A percentile compares a stretch with the other conserved stretches of the same genome.
Conservation (phyloP, 805 yeast species). For the Candida maesae region DNA sequence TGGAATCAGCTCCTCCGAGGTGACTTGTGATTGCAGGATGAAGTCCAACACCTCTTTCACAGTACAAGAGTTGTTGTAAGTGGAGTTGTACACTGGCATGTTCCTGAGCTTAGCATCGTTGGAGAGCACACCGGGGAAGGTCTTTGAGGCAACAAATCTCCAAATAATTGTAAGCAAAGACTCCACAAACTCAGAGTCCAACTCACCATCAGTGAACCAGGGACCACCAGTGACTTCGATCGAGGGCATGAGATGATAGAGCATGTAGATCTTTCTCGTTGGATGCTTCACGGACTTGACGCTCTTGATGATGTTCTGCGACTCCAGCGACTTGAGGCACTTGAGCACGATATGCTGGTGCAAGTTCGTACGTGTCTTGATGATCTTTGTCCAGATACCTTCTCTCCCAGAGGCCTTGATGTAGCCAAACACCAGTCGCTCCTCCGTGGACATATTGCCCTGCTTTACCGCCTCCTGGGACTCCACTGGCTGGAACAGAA, state of each 20-base stretch:
- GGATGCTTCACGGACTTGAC: conserved; percentile 91
- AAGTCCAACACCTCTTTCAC: conserved; percentile 74
- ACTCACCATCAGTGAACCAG: conserved; percentile 95
- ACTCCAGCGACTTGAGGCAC: conserved; percentile 76
- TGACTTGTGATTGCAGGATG: conserved; percentile 65
- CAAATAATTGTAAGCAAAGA: conserved; percentile 79
- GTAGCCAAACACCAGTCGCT: conserved; percentile 84
- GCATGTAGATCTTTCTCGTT: conserved; percentile 93
- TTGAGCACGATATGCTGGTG: conserved; percentile 89
- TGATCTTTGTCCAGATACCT: conserved; percentile 94
- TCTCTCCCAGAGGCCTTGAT: conserved; percentile 92
- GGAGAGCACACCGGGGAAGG: conserved; percentile 70
- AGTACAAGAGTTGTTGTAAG: conserved; percentile 61
- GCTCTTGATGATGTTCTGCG: conserved; percentile 78
- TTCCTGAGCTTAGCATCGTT: conserved; percentile 26
- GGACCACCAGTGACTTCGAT: conserved; percentile 98
- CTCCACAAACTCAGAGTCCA: conserved; percentile 91
- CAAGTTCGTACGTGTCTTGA: conserved; percentile 80
- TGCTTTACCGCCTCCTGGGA: conserved; percentile 73
- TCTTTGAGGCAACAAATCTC: conserved; percentile 73
- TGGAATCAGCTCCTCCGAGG: conserved; percentile 73
- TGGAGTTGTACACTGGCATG: conserved; percentile 47
- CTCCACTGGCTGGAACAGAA: conserved; percentile 73
- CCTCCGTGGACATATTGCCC: conserved; percentile 78
- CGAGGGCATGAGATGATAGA: conserved; percentile 88